Conservation (phyloP, 2,329 filamentous ascomycete species). For the Aspergillus sp. region DNA sequence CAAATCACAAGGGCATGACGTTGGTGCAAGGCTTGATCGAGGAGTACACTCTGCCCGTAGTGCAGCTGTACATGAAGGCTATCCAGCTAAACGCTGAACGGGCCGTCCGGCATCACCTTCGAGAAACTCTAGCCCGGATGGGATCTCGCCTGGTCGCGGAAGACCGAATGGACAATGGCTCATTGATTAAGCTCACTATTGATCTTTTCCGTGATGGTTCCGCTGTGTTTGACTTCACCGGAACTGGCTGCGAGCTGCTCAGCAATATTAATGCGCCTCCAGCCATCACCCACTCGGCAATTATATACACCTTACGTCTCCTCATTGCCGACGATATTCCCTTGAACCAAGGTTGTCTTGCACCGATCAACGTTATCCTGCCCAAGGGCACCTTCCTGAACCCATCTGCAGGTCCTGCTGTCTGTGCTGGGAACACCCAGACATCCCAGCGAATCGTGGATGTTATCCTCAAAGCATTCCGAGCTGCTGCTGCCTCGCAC, state of each 20-base stretch:
- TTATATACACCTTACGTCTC: conserved; percentile 77
- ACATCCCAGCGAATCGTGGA: conserved; percentile 76
- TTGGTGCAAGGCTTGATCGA: conserved; percentile 39
- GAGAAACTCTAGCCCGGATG: conserved; percentile 62
- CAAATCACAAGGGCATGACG: conserved; percentile 45
- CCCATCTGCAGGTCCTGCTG: conserved; percentile 71
- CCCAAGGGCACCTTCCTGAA: conserved; percentile 71
- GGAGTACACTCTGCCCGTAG: conserved; percentile 36
- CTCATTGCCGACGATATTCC: conserved; percentile 77
- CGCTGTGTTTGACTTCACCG: conserved; percentile 73
- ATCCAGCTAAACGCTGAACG: conserved; percentile 69
- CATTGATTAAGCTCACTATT: conserved; percentile 71
- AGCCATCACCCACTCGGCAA: conserved; percentile 75
- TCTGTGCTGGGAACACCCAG: conserved; percentile 78
- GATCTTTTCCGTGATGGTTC: conserved; percentile 70
- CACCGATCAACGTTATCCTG: conserved; percentile 70
- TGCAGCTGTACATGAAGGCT: conserved; percentile 45
- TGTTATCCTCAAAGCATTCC: conserved; percentile 76
- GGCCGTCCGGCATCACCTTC: conserved; percentile 55
- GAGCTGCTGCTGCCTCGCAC: conserved; percentile 73
- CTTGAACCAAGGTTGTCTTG: conserved; percentile 78
- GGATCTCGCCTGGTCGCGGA: conserved; percentile 61
- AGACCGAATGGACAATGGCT: conserved; percentile 83
- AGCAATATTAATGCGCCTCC: conserved; percentile 75
- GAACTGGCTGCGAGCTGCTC: conserved; percentile 74